phyloP scores from a whole-genome alignment of 1,139 yeast genomes.

The Saccharomycopsis crataegensis region DNA sequence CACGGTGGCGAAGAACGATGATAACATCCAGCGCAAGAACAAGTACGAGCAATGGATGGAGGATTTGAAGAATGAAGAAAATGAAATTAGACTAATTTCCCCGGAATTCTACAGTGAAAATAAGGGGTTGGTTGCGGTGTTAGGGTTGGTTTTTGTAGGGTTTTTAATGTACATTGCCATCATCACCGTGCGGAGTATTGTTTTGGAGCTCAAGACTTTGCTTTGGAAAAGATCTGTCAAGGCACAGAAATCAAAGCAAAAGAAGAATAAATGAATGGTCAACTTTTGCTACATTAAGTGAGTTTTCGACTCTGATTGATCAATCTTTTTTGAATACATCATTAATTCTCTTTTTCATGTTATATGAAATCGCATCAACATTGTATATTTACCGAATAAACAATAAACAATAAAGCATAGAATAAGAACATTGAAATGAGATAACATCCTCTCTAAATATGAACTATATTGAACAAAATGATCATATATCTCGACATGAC shows the following conservation, averaged over 20 bases:
- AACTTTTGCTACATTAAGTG: neutral
- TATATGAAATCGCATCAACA: too few relatives aligned
- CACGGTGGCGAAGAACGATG: conserved; percentile 20
- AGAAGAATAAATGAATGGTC: neutral
- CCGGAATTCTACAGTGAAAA: conserved; percentile 19
- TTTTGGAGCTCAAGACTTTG: neutral
- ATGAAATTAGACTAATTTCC: conserved; percentile 13
- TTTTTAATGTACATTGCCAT: conserved; percentile 7
- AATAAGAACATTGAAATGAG: too few relatives aligned
- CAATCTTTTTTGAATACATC: too few relatives aligned
- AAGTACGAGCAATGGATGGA: conserved; percentile 15
- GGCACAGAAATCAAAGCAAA: neutral
- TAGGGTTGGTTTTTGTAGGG: conserved; percentile 1
- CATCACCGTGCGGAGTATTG: neutral
- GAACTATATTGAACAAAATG: too few relatives aligned
- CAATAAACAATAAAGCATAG: too few relatives aligned
- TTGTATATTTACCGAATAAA: too few relatives aligned
- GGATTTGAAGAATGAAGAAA: conserved; percentile 11
- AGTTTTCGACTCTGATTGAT: too few relatives aligned
- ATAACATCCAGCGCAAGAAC: conserved; percentile 19
- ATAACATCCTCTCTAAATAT: too few relatives aligned
- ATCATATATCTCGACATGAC: too few relatives aligned
- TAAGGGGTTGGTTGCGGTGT: conserved; percentile 20
- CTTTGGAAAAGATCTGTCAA: neutral
- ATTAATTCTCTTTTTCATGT: too few relatives aligned